Evolutionary conservation across 2,329 filamentous ascomycete species (phyloP).

Genomic region (Rhynchosporium graminicola): DNA sequence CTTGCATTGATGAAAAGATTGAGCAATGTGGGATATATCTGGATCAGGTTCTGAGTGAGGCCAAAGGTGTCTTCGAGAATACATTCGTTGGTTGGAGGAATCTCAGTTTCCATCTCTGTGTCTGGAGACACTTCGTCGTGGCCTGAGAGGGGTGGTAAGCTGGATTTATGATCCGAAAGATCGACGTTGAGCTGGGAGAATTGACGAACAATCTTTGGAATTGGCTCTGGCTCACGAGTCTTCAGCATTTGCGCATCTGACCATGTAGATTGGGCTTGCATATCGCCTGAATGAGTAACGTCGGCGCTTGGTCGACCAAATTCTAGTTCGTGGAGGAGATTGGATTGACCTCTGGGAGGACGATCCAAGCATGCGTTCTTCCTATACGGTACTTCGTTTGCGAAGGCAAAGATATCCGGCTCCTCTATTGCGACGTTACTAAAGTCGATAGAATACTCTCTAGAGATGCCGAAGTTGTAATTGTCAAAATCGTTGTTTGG

Average conservation of each 20-base stretch:
- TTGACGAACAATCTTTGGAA: slow-evolving; percentile 24
- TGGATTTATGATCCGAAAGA: slow-evolving; percentile 27
- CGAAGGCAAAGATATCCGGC: background rate
- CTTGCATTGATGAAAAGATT: slow-evolving; percentile 19
- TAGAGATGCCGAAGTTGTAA: background rate
- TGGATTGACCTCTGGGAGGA: background rate
- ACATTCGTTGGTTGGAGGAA: slow-evolving; percentile 8
- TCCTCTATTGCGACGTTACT: background rate
- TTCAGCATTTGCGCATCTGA: background rate
- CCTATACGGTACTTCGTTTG: background rate
- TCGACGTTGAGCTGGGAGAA: slow-evolving; percentile 31
- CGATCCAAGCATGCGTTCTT: background rate
- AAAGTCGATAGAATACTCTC: slow-evolving; percentile 3
- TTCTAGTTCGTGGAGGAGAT: background rate
- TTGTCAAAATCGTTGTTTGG: slow-evolving; percentile 13
- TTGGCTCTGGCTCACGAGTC: slow-evolving; percentile 1
- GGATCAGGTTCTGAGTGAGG: slow-evolving; percentile 30
- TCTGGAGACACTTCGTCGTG: slow-evolving; percentile 19
- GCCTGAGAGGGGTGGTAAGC: slow-evolving; percentile 31
- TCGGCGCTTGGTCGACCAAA: background rate
- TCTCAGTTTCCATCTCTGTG: background rate
- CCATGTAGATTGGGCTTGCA: background rate
- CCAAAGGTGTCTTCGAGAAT: slow-evolving; percentile 27
- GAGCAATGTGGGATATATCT: slow-evolving; percentile 32
- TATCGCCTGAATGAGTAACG: background rate